Conservation (phyloP, 805 yeast species). For the Isabelozyma heimii region DNA sequence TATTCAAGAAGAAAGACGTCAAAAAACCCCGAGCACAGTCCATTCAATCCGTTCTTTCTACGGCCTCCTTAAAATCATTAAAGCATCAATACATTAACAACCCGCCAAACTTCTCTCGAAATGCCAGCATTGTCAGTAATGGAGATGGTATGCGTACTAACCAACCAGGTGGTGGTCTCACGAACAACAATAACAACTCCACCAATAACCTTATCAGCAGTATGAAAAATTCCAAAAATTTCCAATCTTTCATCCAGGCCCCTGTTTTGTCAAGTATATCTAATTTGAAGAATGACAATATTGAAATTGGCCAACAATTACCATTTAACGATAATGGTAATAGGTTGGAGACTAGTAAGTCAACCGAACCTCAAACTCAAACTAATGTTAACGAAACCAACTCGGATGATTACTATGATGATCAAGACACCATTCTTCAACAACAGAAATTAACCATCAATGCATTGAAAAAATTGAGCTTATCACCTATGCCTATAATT, state of each 20-base stretch:
- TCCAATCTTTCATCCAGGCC: conserved; percentile 46
- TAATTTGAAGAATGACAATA: conserved; percentile 29
- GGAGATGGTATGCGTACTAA: not conserved
- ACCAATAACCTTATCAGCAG: conserved; percentile 13
- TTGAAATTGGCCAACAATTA: conserved; percentile 39
- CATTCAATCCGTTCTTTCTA: conserved; percentile 42
- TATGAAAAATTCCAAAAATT: conserved; percentile 22
- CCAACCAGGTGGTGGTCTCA: conserved; percentile 3
- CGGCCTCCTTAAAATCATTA: conserved; percentile 40
- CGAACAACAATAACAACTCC: conserved; percentile 19
- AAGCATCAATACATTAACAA: conserved; percentile 20
- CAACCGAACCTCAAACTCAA: not conserved
- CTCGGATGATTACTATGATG: conserved; percentile 24
- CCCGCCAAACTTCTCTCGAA: conserved; percentile 3
- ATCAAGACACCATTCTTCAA: conserved; percentile 35
- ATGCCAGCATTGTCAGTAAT: conserved; percentile 5
- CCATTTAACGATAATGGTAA: conserved; percentile 28
- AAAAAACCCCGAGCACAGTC: conserved; percentile 38
- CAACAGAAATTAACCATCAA: conserved; percentile 42
- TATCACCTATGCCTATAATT: conserved; percentile 38
- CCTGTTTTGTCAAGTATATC: conserved; percentile 41
- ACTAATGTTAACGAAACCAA: not conserved
- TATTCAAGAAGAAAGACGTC: conserved; percentile 39
- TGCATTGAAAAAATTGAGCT: conserved; percentile 41
- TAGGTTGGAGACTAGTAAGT: not conserved